Evolutionary conservation across 2,329 filamentous ascomycete genomes (phyloP).

Genomic region (Phialophora verrucosa): DNA sequence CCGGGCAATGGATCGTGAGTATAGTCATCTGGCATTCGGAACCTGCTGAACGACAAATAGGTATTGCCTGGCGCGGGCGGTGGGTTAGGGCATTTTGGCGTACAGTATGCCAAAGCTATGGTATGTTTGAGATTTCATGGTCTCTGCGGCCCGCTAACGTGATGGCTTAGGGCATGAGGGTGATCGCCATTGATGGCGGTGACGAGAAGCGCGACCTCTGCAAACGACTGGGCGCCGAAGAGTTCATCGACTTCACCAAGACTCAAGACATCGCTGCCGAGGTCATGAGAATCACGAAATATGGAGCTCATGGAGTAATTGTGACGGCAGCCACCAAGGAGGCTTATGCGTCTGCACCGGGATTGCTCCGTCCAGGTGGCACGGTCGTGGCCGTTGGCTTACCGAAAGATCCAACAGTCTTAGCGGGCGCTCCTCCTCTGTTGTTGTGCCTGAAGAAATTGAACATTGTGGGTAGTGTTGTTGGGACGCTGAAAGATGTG

Average conservation of each 20-base stretch:
- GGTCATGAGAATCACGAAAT: slow-evolving; percentile 46
- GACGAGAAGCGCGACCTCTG: slow-evolving; percentile 47
- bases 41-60: slow-evolving; percentile 18
- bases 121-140: slow-evolving; percentile 20
- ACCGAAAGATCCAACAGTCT: slow-evolving; percentile 43
- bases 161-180: slow-evolving; percentile 42
- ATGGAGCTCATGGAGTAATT: slow-evolving; percentile 48
- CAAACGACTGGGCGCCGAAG: slow-evolving; percentile 47
- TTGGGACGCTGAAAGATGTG: slow-evolving; percentile 53
- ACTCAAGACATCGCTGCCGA: slow-evolving; percentile 45
- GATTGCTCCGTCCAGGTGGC: slow-evolving; percentile 45
- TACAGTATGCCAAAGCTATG: slow-evolving; percentile 45
- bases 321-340: slow-evolving; percentile 47
- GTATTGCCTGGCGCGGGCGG: slow-evolving; percentile 42
- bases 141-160: background rate
- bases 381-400: slow-evolving; percentile 49
- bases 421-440: slow-evolving; percentile 49
- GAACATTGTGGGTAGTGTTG: slow-evolving; percentile 52
- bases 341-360: slow-evolving; percentile 46
- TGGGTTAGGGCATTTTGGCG: slow-evolving; percentile 43
- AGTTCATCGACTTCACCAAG: slow-evolving; percentile 47
- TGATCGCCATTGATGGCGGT: slow-evolving; percentile 49
- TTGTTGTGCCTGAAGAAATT: slow-evolving; percentile 49
- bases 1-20: slow-evolving; percentile 42
- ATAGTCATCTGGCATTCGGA: background rate